Conservation (phyloP, 805 yeast species). For the Candida lessepsii region DNA sequence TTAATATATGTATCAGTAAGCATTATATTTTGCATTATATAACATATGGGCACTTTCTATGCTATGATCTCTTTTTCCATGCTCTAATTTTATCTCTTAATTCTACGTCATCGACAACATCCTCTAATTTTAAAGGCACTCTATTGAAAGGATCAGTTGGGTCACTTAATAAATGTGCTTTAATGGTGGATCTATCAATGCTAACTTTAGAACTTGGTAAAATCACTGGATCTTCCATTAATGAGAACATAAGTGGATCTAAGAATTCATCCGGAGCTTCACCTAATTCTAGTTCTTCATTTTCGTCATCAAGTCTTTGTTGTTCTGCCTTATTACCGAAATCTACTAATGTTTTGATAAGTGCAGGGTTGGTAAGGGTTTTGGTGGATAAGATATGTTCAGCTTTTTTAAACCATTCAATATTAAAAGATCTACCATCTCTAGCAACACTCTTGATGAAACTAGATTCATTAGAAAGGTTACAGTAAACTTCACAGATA, state of each 20-base stretch:
- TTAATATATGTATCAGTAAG: constrained; percentile 7
- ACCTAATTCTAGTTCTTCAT: constrained; percentile 83
- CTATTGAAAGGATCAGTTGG: constrained; percentile 97
- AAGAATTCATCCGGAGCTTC: constrained; percentile 95
- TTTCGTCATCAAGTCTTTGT: constrained; percentile 62
- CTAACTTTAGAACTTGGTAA: constrained; percentile 82
- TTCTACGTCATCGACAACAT: constrained; percentile 76
- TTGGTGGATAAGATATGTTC: constrained; percentile 57
- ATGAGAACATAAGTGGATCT: constrained; percentile 94
- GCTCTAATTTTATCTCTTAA: constrained; percentile 44
- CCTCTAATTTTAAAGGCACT: constrained; percentile 84
- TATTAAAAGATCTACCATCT: constrained; percentile 87
- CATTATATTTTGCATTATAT: constrained; percentile 33
- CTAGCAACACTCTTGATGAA: constrained; percentile 81
- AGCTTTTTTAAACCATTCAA: constrained; percentile 68
- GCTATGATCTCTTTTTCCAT: constrained; percentile 1
- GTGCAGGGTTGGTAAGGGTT: constrained; percentile 48
- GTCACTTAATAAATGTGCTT: constrained; percentile 90
- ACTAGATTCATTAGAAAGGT: constrained; percentile 60
- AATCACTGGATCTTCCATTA: constrained; percentile 96
- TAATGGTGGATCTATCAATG: constrained; percentile 88
- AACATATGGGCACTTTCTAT: no score
- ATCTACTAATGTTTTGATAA: constrained; percentile 47
- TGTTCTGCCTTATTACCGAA: constrained; percentile 69
- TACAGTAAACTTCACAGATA: constrained; percentile 72